A percentile compares a stretch with the other conserved stretches of the same genome.
phyloP scores from a whole-genome alignment of 1,284 basidiomycete species.

The Caloboletus firmus region DNA sequence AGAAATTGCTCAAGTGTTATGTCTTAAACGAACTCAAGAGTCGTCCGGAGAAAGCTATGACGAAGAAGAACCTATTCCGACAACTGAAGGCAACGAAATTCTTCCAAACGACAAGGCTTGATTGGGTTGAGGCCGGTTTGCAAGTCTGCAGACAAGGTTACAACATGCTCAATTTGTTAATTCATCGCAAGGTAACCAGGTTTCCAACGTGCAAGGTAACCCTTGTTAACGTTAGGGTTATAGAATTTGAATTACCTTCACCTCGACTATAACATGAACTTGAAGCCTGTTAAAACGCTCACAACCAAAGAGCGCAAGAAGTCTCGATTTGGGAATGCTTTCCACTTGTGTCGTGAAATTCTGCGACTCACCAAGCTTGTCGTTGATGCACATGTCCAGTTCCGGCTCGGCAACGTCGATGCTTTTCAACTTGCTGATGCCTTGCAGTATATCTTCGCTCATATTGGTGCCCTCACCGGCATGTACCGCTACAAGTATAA shows the following conservation, averaged over 20 bases:
- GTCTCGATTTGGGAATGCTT: constrained; percentile 99
- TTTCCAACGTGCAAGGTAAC: not conserved
- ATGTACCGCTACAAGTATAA: constrained; percentile 99
- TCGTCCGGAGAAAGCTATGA: constrained; percentile 92
- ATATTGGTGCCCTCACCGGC: constrained; percentile 96
- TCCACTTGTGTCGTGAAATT: constrained; percentile 97
- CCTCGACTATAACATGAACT: constrained; percentile 91
- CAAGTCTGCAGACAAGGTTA: constrained; percentile 99
- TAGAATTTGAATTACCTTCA: constrained; percentile 95
- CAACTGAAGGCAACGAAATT: constrained; percentile 98
- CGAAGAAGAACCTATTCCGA: constrained; percentile 95
- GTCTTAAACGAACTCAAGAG: constrained; percentile 94
- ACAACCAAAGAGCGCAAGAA: constrained; percentile 99
- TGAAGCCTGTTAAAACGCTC: constrained; percentile 98
- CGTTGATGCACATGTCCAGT: constrained; percentile 98
- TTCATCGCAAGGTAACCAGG: constrained; percentile 83
- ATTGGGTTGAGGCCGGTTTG: constrained; percentile 99
- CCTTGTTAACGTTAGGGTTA: constrained; percentile 2
- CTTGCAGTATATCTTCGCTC: constrained; percentile 96
- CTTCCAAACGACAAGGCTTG: constrained; percentile 96
- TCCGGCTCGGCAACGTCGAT: constrained; percentile 97
- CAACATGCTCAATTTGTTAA: constrained; percentile 98
- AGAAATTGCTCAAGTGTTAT: constrained; percentile 96
- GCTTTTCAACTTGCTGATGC: constrained; percentile 99
- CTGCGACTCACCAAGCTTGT: constrained; percentile 96